Base-by-base conservation (phyloP, 1,284 basidiomycete genomes). In the Sphagnurus paluster region DNA sequence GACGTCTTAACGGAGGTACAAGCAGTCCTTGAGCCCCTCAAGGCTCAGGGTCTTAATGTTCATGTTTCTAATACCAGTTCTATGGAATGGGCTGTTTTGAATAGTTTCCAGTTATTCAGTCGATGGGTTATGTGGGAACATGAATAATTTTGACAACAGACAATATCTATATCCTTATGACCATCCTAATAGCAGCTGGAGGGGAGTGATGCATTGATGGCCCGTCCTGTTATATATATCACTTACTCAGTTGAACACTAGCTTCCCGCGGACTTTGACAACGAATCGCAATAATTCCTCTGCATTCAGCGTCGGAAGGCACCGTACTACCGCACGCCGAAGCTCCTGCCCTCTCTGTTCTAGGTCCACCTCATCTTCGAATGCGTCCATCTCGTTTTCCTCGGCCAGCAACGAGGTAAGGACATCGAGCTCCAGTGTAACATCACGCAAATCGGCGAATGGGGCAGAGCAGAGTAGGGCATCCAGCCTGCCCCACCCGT, bases 401-500 rank as follows among this genome's bases (percentile, higher is more conserved):
- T 42, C 43, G 8, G 34, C 29, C 5, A 24, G 13, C 1, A 25
- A 35, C 2, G 20, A 2, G 4, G 21, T 24, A 13, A 42, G 38
- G 6, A 50, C 17, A 23, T 46, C 39, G 16, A 50, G 28, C 25
- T 42, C 29, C 32, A 50, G 1, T 4, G 10, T 30, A 13, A 47
- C 13, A 19, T 39, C 10, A 13, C 16, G 14, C 5, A 43, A 14
- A 14, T 43, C 13, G n/a, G 19, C 19, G 14, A 46, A 47, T 3
- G 32, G 16, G 6, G 37, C 38, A 11, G 44, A 44, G 13, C n/a
- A 9, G 8, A 50, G 37, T 13, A 44, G 11, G 25, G 21, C 1
- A 3, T 47, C 32, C 4, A 50, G 17, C 9, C 8, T 28, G 10
- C 11, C 26, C 49, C 49, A 47, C 9, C 49, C 44, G 20, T 46